phyloP scores from a whole-genome alignment of 2,329 filamentous ascomycete species.

The Hymenotorrendiella dingleyae region DNA sequence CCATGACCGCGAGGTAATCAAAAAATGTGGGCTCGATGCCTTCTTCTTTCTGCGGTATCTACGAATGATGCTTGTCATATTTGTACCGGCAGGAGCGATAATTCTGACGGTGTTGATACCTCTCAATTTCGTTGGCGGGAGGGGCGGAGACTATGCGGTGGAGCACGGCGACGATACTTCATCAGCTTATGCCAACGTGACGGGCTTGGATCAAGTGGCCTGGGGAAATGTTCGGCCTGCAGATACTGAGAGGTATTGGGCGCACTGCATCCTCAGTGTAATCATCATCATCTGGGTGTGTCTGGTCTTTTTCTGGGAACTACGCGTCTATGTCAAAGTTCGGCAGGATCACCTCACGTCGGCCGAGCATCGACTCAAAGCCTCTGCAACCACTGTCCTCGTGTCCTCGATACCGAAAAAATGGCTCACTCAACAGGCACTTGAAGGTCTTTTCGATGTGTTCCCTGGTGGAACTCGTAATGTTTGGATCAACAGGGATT shows the following conservation, averaged over 20 bases:
- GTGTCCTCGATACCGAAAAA: slow-evolving; percentile 86
- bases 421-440: slow-evolving; percentile 79
- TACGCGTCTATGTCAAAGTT: slow-evolving; percentile 84
- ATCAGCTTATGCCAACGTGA: slow-evolving; percentile 23
- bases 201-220: slow-evolving; percentile 72
- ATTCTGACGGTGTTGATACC: slow-evolving; percentile 83
- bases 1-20: slow-evolving; percentile 76
- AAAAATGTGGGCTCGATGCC: slow-evolving; percentile 91
- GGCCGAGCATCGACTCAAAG: slow-evolving; percentile 85
- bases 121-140: slow-evolving; percentile 70
- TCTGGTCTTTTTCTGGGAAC: slow-evolving; percentile 77
- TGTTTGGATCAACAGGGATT: slow-evolving; percentile 92
- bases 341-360: slow-evolving; percentile 93
- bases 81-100: slow-evolving; percentile 71
- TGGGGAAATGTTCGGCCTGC: slow-evolving; percentile 76
- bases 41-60: slow-evolving; percentile 96
- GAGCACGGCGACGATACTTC: slow-evolving; percentile 30
- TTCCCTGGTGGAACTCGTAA: slow-evolving; percentile 94
- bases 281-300: slow-evolving; percentile 78
- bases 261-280: slow-evolving; percentile 75
- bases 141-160: slow-evolving; percentile 40
- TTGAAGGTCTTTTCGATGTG: slow-evolving; percentile 84
- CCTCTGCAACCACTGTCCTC: slow-evolving; percentile 91
- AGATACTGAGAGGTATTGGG: slow-evolving; percentile 69
- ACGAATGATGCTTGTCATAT: slow-evolving; percentile 81